Evolutionary conservation across 2,329 filamentous ascomycete genomes (phyloP).

Genomic region (Diaporthe sp.): DNA sequence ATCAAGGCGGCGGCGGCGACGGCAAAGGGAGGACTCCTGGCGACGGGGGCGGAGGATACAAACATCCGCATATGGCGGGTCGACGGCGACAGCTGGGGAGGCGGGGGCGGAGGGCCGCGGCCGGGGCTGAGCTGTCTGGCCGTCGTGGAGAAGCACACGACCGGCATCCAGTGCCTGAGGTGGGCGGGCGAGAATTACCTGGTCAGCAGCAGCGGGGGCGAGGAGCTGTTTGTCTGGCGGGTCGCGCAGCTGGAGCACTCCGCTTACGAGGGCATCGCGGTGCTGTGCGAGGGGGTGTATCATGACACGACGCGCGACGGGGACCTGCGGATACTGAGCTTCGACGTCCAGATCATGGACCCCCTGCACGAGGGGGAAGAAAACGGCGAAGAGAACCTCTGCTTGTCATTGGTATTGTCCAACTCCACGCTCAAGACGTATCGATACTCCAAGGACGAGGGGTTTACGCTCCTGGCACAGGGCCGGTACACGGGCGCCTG

Average conservation of each 20-base stretch:
- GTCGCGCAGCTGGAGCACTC: constrained; percentile 62
- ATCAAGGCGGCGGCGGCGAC: constrained; percentile 65
- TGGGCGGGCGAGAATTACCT: constrained; percentile 81
- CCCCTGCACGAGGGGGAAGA: constrained; percentile 35
- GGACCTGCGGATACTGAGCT: constrained; percentile 85
- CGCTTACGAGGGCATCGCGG: constrained; percentile 59
- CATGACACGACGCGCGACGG: constrained; percentile 60
- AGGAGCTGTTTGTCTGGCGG: constrained; percentile 91
- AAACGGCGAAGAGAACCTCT: constrained; percentile 50
- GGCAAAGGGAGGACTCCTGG: constrained; percentile 52
- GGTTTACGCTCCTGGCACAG: constrained; percentile 61
- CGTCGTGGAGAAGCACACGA: constrained; percentile 80
- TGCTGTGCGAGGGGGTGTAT: constrained; percentile 67
- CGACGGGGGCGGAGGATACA: constrained; percentile 79
- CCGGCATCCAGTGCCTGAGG: constrained; percentile 82
- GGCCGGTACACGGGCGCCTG: constrained; percentile 78
- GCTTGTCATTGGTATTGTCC: constrained; percentile 81
- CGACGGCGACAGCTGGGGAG: constrained; percentile 33
- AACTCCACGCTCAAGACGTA: constrained; percentile 81
- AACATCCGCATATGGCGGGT: constrained; percentile 78
- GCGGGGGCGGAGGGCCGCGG: neutral
- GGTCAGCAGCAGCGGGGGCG: constrained; percentile 86
- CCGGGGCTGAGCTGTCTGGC: constrained; percentile 61
- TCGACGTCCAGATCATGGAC: constrained; percentile 64
- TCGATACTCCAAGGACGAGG: constrained; percentile 51